These are phyloP conservation scores for Cucurbita argyrosperma DNA, from an alignment of 306 rosid species.

Conservation along the genomic window DNA sequence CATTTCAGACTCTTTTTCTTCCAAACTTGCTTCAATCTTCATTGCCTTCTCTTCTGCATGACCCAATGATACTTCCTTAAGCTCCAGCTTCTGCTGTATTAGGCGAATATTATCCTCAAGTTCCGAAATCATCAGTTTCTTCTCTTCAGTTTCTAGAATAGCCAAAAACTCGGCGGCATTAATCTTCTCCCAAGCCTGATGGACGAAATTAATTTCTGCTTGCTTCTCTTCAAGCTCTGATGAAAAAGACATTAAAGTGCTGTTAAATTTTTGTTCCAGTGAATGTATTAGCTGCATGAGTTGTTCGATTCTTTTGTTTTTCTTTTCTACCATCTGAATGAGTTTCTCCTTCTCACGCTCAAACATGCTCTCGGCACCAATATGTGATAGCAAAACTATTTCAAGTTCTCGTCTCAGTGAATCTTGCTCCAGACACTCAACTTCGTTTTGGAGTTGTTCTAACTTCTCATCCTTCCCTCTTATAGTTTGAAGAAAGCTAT, in stretches of 20 bases:
- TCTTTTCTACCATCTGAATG: conserved; percentile 16
- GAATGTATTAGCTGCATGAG: conserved; percentile 30
- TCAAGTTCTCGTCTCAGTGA: conserved; percentile 39
- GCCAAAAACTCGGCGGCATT: conserved; percentile 43
- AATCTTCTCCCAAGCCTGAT: conserved; percentile 45
- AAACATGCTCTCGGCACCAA: conserved; percentile 20
- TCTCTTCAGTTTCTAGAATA: conserved; percentile 46
- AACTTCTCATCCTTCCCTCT: conserved; percentile 33
- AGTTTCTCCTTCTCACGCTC: conserved; percentile 26
- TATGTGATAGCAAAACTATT: conserved; percentile 28
- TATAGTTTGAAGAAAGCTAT: conserved; percentile 14
- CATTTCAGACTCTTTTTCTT: conserved; percentile 25
- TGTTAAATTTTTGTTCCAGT: conserved; percentile 30
- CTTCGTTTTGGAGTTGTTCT: conserved; percentile 41
- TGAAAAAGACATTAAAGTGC: conserved; percentile 31
- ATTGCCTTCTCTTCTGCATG: conserved; percentile 31
- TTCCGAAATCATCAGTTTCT: conserved; percentile 41
- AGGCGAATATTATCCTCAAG: conserved; percentile 41
- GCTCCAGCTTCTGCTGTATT: conserved; percentile 37
- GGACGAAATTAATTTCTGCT: conserved; percentile 36
- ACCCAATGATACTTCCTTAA: conserved; percentile 28
- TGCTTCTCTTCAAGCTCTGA: conserved; percentile 45
- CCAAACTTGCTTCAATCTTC: conserved; percentile 40
- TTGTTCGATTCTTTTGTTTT: conserved; percentile 22
- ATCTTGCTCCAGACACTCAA: conserved; percentile 37